Conservation (phyloP, 2,329 filamentous ascomycete species). For the Exophiala lecanii-corni region DNA sequence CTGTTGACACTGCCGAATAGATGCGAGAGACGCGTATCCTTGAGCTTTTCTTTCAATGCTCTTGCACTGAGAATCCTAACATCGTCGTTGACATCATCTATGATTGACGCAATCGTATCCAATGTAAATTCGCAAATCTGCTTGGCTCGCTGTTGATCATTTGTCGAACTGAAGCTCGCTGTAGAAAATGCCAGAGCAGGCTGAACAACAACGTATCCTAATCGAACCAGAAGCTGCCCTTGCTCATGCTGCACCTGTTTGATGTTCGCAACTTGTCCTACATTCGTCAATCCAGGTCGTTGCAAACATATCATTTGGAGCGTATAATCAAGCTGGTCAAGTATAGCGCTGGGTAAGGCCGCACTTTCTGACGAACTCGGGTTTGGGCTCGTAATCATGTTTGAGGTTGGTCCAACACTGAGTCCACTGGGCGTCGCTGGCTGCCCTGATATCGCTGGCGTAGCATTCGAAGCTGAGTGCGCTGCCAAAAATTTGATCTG, state of each 20-base stretch:
- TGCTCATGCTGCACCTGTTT: constrained; percentile 23
- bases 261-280: constrained; percentile 7
- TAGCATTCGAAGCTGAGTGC: background rate
- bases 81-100: constrained; percentile 43
- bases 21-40: constrained; percentile 16
- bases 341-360: constrained; percentile 3
- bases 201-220: constrained; percentile 30
- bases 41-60: constrained; percentile 37
- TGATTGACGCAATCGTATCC: constrained; percentile 42
- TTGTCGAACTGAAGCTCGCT: constrained; percentile 3
- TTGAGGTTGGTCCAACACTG: constrained; percentile 3
- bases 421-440: constrained; percentile 3
- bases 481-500: constrained; percentile 17
- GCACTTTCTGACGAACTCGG: constrained; percentile 8
- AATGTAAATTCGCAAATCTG: constrained; percentile 32
- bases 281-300: constrained; percentile 8
- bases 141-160: constrained; percentile 15
- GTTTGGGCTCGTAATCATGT: constrained; percentile 14
- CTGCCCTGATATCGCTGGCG: constrained; percentile 2
- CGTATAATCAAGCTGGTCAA: constrained; percentile 18
- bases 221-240: constrained; percentile 25
- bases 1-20: constrained; percentile 25
- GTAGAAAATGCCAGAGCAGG: constrained; percentile 29
- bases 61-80: constrained; percentile 38
- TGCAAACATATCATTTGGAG: constrained; percentile 24